Evolutionary conservation across 306 rosid species (phyloP), one percentile per base, ranked within the genome.

Genomic region (Spatholobus suberectus): DNA sequence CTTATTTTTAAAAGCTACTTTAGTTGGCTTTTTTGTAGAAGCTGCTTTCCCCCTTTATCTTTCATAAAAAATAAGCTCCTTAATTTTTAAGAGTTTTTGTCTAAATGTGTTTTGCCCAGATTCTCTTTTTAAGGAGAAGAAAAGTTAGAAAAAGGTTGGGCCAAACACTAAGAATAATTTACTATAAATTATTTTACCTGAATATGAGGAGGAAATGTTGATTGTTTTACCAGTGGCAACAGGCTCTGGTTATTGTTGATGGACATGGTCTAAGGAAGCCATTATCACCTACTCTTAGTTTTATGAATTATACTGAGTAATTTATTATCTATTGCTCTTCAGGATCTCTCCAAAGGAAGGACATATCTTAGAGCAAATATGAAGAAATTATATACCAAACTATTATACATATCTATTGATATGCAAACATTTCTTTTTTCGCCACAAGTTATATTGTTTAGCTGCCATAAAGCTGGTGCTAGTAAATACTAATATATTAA

Each of bases 391-490:
- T 27, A 54, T 62, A 11, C 49, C 8, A 11, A 79, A 41, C 77
- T 71, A 38, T 70, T 67, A 44, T 47, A 75, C 5, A 9, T 55
- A 20, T 70, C 47, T 80, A 43, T 37, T 27, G 51, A 14, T 51
- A 14, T 26, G 29, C 70, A 67, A 67, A 29, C 1, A n/a, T 47
- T 46, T 70, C 54, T 18, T 3, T 66, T 49, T 70, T 49, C 11
- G 52, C 40, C 65, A 5, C 2, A 72, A 41, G 80, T 18, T 77
- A 47, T 17, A n/a, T 1, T 66, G 5, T 66, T 32, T 84, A 34
- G 69, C 32, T 17, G 6, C 6, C 52, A 40, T 74, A 74, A 55
- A 26, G 54, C 79, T 73, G 32, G 65, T 51, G 18, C 76, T 61
- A 27, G 20, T 43, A 55, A 52, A 43, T 40, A 34, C 32, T n/a